phyloP scores from a whole-genome alignment of 2,329 filamentous ascomycete species.

The Fusarium multiceps region DNA sequence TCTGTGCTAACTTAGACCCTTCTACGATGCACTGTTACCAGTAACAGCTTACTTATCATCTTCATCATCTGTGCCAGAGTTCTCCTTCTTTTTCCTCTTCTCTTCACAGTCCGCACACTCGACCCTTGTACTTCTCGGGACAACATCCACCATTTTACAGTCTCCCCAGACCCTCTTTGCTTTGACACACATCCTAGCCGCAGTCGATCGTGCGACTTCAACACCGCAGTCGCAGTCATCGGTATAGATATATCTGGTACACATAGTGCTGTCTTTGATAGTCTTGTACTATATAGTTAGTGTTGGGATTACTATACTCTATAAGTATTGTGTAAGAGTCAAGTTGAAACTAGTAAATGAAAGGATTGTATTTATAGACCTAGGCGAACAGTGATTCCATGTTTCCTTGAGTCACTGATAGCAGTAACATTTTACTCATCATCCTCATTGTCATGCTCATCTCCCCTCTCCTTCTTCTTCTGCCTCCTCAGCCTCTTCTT shows the following conservation, averaged over 20 bases:
- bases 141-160: background rate
- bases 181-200: background rate
- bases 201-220: background rate
- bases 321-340: too few species aligned
- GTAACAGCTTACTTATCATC: too few species aligned
- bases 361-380: too few species aligned
- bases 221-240: background rate
- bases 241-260: background rate
- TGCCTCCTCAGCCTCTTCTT: background rate
- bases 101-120: background rate
- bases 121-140: background rate
- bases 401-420: background rate
- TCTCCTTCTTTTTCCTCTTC: background rate
- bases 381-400: fast-evolving
- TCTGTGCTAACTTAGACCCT: too few species aligned
- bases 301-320: too few species aligned
- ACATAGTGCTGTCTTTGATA: background rate
- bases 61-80: too few species aligned
- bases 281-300: fast-evolving
- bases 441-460: background rate
- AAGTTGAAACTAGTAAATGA: too few species aligned
- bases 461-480: background rate
- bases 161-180: background rate
- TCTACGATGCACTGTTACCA: too few species aligned
- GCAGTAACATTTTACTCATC: too few species aligned